Conservation (phyloP, 2,329 filamentous ascomycete species). For the Botrytis byssoidea region DNA sequence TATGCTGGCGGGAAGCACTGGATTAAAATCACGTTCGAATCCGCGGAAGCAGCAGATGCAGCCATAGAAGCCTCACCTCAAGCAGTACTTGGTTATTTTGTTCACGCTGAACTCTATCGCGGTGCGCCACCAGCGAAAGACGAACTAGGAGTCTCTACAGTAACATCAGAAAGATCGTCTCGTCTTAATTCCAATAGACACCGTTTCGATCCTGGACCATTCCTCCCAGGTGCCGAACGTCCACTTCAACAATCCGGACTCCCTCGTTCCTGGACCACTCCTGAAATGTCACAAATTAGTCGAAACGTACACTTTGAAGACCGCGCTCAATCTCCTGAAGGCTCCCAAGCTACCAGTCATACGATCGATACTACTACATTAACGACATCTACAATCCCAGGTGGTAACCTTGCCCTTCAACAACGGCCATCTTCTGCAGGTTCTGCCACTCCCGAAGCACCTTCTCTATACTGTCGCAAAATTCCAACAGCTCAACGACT, state of each 20-base stretch:
- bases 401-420: slow-evolving; percentile 28
- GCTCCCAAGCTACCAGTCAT: slow-evolving; percentile 45
- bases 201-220: slow-evolving; percentile 24
- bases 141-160: slow-evolving; percentile 41
- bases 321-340: slow-evolving; percentile 33
- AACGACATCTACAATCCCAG: slow-evolving; percentile 35
- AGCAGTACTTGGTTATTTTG: slow-evolving; percentile 65
- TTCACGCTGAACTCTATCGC: slow-evolving; percentile 69
- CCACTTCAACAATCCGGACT: slow-evolving; percentile 27
- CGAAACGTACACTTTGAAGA: slow-evolving; percentile 27
- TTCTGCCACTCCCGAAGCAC: slow-evolving; percentile 31
- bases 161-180: slow-evolving; percentile 17
- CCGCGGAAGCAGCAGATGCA: slow-evolving; percentile 65
- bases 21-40: slow-evolving; percentile 85
- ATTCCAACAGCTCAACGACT: slow-evolving; percentile 67
- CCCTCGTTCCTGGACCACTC: slow-evolving; percentile 34
- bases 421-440: slow-evolving; percentile 41
- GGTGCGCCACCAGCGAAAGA: slow-evolving; percentile 64
- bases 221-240: slow-evolving; percentile 20
- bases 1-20: slow-evolving; percentile 86
- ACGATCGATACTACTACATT: slow-evolving; percentile 59
- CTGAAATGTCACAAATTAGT: slow-evolving; percentile 33
- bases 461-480: slow-evolving; percentile 52
- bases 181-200: slow-evolving; percentile 21
- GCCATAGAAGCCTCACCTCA: slow-evolving; percentile 71